Evolutionary conservation across 2,329 filamentous ascomycete species (phyloP).

Genomic region (Botrytis porri): DNA sequence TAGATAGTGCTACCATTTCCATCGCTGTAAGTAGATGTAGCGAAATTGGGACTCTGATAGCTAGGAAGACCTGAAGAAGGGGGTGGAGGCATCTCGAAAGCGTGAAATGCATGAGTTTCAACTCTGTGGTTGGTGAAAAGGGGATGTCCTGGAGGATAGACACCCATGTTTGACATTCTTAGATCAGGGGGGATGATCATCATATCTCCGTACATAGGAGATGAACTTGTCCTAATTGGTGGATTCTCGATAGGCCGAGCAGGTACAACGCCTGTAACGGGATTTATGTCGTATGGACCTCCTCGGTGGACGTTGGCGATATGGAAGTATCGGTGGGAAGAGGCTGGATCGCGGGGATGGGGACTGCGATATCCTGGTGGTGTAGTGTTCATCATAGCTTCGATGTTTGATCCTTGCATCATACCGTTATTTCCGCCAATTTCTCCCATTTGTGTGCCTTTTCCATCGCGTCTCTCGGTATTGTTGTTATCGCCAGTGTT

Average conservation of each 20-base stretch:
- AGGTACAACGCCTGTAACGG: background rate
- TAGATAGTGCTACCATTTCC: background rate
- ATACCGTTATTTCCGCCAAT: background rate
- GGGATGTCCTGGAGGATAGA: background rate
- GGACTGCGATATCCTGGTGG: background rate
- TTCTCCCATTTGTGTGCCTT: background rate
- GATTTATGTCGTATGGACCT: constrained; percentile 1
- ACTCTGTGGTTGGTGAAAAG: background rate
- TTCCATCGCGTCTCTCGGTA: background rate
- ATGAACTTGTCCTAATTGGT: background rate
- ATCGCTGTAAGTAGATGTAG: background rate
- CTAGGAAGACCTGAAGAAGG: background rate
- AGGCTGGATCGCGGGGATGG: background rate
- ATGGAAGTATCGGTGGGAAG: background rate
- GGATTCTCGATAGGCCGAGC: background rate
- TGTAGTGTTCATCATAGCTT: background rate
- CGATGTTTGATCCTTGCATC: background rate
- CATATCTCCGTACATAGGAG: background rate
- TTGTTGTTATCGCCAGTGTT: background rate
- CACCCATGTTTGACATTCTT: background rate
- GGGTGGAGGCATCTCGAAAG: background rate
- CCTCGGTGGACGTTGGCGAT: background rate
- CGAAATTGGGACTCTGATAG: background rate
- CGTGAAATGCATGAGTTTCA: background rate
- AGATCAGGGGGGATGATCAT: background rate